phyloP scores from a whole-genome alignment of 2,329 filamentous ascomycete species.

The Curvularia sp. region DNA sequence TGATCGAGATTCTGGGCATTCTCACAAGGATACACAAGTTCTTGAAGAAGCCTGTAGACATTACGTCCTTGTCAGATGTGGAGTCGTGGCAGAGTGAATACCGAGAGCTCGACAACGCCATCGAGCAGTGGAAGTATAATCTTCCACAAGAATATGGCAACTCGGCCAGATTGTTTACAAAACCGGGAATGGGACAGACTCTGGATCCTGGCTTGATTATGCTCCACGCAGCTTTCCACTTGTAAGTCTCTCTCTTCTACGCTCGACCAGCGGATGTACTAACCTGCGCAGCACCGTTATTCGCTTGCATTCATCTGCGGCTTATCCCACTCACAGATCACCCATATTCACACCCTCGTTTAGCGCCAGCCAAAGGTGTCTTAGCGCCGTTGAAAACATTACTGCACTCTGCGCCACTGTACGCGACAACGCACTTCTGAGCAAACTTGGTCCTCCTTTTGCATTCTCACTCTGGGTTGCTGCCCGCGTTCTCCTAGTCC shows the following conservation, averaged over 20 bases:
- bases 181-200: conserved; percentile 67
- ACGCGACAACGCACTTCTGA: conserved; percentile 72
- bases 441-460: conserved; percentile 86
- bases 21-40: conserved; percentile 88
- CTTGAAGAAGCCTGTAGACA: conserved; percentile 87
- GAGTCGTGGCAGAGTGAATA: conserved; percentile 90
- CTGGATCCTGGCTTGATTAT: conserved; percentile 87
- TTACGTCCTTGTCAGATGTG: conserved; percentile 81
- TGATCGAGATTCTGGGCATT: conserved; percentile 87
- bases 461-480: conserved; percentile 94
- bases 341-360: conserved; percentile 90
- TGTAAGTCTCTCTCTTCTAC: conserved; percentile 58
- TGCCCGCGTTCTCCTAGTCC: conserved; percentile 83
- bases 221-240: conserved; percentile 89
- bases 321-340: conserved; percentile 87
- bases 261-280: conserved; percentile 13
- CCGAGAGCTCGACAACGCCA: conserved; percentile 79
- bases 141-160: conserved; percentile 85
- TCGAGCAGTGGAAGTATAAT: conserved; percentile 83
- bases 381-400: conserved; percentile 74
- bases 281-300: conserved; percentile 70
- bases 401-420: conserved; percentile 80
- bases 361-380: conserved; percentile 81
- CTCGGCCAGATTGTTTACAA: conserved; percentile 75
- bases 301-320: conserved; percentile 87